Conservation (phyloP, 495 filamentous ascomycete genomes). For the Neurospora hispaniola region DNA sequence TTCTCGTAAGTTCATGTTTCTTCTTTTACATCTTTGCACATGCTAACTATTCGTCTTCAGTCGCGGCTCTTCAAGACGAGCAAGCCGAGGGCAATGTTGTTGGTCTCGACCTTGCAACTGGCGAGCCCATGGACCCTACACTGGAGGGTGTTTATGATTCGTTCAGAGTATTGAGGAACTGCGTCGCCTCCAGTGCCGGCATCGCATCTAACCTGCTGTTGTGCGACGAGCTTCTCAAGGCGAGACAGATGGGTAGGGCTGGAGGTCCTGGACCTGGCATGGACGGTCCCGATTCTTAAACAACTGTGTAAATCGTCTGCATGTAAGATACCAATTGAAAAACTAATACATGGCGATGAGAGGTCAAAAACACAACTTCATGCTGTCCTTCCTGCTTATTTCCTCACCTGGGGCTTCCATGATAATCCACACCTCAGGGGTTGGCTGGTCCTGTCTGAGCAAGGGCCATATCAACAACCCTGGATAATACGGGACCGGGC, state of each 20-base stretch:
- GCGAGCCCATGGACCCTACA: constrained; percentile 92
- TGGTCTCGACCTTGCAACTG: constrained; percentile 75
- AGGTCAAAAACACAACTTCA: background rate
- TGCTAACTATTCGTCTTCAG: constrained; percentile 28
- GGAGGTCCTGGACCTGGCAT: constrained; percentile 42
- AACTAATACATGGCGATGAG: constrained; percentile 8
- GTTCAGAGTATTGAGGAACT: constrained; percentile 88
- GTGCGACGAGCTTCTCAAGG: constrained; percentile 96
- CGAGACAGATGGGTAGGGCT: constrained; percentile 73
- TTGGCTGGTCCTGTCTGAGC: background rate
- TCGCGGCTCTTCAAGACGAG: constrained; percentile 81
- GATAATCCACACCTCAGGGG: background rate
- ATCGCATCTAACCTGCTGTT: constrained; percentile 93
- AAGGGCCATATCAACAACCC: background rate
- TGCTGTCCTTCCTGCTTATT: background rate
- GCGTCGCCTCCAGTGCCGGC: constrained; percentile 82
- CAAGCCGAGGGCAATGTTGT: constrained; percentile 72
- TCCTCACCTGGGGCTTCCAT: background rate
- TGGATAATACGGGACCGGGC: background rate
- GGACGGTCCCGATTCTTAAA: constrained; percentile 40
- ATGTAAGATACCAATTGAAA: constrained; percentile 23
- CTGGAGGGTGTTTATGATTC: constrained; percentile 91
- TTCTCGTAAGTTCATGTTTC: constrained; percentile 49
- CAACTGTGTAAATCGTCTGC: constrained; percentile 4
- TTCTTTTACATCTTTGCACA: background rate